phyloP scores from a whole-genome alignment of 2,329 filamentous ascomycete genomes.

The Aspergillus tamarii region DNA sequence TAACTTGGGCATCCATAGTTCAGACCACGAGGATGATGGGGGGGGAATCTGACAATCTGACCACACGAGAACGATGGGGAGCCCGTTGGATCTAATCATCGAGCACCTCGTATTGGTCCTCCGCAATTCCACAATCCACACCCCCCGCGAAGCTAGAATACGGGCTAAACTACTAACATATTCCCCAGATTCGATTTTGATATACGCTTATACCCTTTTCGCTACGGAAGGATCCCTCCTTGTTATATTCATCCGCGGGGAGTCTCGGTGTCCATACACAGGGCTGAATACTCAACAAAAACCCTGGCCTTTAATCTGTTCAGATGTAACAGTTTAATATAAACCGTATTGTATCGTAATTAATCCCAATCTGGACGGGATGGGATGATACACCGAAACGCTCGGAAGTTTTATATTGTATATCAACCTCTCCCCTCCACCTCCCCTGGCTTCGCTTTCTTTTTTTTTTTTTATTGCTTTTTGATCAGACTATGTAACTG shows the following conservation, averaged over 20 bases:
- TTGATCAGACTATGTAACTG: not conserved
- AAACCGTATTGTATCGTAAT: not conserved
- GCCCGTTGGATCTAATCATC: not conserved
- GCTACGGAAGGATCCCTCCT: not conserved
- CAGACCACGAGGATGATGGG: not conserved
- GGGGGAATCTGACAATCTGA: no score
- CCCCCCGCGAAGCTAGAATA: not conserved
- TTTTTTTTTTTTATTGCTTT: not conserved
- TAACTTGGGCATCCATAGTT: not conserved
- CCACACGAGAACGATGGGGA: conserved; percentile 1
- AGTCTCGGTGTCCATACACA: not conserved
- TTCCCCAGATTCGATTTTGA: not conserved
- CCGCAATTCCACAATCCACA: no score
- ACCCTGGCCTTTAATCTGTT: not conserved
- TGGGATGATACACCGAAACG: not conserved
- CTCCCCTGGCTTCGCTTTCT: not conserved
- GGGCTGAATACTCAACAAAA: not conserved
- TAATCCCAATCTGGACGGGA: not conserved
- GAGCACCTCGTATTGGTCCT: not conserved
- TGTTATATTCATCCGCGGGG: not conserved
- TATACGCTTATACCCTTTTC: not conserved
- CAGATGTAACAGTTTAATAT: not conserved
- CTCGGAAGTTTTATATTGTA: not conserved
- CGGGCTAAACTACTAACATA: not conserved
- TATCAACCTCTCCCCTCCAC: not conserved